These are phyloP conservation scores for Solanum virginianum DNA, from an alignment of 257 asterid species.

Conservation along the genomic window DNA sequence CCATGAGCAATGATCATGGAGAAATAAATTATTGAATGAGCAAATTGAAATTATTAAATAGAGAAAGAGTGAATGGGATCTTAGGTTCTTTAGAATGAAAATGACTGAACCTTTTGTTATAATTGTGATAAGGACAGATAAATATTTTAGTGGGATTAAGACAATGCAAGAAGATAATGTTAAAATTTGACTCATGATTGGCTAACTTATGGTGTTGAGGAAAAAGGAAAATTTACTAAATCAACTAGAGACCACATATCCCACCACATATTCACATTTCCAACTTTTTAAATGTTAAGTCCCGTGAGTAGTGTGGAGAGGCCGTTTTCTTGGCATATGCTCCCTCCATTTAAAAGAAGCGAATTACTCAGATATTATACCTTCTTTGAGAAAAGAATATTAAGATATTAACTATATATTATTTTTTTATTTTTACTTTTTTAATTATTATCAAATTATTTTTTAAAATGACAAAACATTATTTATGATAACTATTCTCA, in stretches of 20 bases:
- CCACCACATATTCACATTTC: background rate
- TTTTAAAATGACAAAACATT: no score
- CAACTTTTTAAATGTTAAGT: background rate
- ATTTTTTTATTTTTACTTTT: no score
- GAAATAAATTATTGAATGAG: background rate
- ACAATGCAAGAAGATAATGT: conserved; percentile 5
- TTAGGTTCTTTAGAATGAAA: conserved; percentile 13
- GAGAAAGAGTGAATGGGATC: background rate
- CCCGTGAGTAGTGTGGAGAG: conserved; percentile 7
- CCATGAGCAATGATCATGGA: background rate
- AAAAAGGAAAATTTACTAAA: conserved; percentile 4
- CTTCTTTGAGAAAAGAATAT: no score
- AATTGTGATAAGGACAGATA: conserved; percentile 10
- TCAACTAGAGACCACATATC: conserved; percentile 17
- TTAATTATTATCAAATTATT: no score
- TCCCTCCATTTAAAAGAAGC: no score
- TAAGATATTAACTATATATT: no score
- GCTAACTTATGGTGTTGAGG: background rate
- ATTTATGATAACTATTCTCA: no score
- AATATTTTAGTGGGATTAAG: conserved; percentile 4
- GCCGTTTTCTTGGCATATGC: conserved; percentile 1
- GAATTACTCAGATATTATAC: no score
- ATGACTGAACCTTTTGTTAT: conserved; percentile 4
- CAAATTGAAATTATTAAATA: background rate
- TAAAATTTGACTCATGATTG: background rate